phyloP scores from a whole-genome alignment of 495 filamentous ascomycete genomes.

The Peziza echinospora region DNA sequence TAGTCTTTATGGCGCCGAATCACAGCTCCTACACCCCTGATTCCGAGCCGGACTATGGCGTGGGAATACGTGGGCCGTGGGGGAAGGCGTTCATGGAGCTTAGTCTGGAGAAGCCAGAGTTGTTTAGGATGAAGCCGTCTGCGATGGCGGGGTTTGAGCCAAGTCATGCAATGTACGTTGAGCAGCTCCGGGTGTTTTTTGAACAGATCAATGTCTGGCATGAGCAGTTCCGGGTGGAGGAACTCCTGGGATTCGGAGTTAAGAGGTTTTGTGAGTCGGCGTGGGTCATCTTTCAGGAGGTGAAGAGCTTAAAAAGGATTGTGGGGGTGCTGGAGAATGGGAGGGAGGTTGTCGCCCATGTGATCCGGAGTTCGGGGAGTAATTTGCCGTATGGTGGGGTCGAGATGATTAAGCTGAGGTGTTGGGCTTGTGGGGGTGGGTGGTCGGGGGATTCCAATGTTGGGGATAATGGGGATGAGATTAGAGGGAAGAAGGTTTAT shows the following conservation, averaged over 20 bases:
- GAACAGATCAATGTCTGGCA: neutral
- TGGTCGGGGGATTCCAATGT: neutral
- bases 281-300: neutral
- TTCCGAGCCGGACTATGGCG: too few species aligned
- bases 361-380: neutral
- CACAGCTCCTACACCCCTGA: too few species aligned
- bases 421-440: neutral
- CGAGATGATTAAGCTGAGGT: neutral
- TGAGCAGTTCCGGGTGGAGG: neutral
- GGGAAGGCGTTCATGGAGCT: too few species aligned
- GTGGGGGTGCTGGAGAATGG: neutral
- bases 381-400: neutral
- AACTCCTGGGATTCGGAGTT: neutral
- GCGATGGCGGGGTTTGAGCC: too few species aligned
- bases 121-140: too few species aligned
- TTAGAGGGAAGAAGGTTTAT: too few species aligned
- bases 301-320: neutral
- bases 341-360: neutral
- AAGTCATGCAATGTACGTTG: too few species aligned
- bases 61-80: too few species aligned
- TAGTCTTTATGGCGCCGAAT: too few species aligned
- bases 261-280: neutral
- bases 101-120: too few species aligned
- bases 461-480: too few species aligned
- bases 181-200: neutral